Base-by-base conservation (phyloP, 164 flowering plant genomes). In the Vitis cinerea region DNA sequence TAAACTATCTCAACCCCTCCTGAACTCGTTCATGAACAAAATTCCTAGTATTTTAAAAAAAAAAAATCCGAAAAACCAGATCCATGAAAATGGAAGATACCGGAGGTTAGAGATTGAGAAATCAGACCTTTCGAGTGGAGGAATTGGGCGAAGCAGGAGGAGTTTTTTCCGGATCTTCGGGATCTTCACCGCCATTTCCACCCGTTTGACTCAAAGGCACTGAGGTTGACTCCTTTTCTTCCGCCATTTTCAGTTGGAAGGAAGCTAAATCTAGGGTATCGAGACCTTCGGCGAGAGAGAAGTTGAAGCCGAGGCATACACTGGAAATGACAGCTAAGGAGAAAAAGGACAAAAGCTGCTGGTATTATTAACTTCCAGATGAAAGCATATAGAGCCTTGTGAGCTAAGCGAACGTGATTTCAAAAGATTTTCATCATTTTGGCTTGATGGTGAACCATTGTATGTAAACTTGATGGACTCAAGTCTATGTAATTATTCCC, bases 101-200 rank as follows among this genome's bases (percentile, higher is more conserved):
- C 6, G 16, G 48, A 44, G 30, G 66, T 17, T 2, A 30, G 67
- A 59, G 55, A 65, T 29, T 16, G 53, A 55, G 37, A 61, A 63
- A 52, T 19, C 70, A 37, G 69, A 91, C 97, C 92, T 87, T 81
- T 16, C 94, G 90, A 70, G 97, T 84, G 68, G 91, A 84, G 44
- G 94, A 87, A 79, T 78, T 81, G 19, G 88, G 82, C 30, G 97
- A 81, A 70, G 54, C 61, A 0, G 90, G 87, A 12, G 87, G 88
- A 67, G 90, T 74, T 72, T 90, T 92, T n/a, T 71, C 83, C 0
- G 90, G 86, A 79, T 88, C 94, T 65, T 91, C 97, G 69, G 88
- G 86, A 75, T 91, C 93, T 47, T 67, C 72, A 61, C 67, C 79
- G n/a, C 57, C 76, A 57, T 76, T 72, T 2, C 64, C 80, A 50